phyloP scores from a whole-genome alignment of 805 yeast genomes.

The Lachancea dasiensis region DNA sequence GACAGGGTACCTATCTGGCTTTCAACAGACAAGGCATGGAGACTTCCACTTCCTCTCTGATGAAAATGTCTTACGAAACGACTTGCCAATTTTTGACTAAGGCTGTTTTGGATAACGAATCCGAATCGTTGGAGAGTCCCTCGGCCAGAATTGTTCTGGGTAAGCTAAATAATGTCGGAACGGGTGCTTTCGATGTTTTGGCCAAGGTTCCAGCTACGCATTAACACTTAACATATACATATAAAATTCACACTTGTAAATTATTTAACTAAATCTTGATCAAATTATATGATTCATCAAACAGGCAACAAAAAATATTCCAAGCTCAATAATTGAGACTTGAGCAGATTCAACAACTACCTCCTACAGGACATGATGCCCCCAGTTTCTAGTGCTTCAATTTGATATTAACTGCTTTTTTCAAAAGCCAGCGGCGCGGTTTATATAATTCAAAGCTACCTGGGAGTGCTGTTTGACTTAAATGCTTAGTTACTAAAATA shows the following conservation, averaged over 20 bases:
- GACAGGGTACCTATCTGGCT: constrained; percentile 95
- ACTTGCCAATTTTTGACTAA: constrained; percentile 95
- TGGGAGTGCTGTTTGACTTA: too few species aligned
- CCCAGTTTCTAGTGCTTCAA: too few species aligned
- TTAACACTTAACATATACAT: constrained; percentile 3
- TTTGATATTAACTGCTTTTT: too few species aligned
- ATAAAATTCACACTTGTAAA: not conserved
- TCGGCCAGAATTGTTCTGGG: constrained; percentile 93
- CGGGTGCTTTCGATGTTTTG: constrained; percentile 86
- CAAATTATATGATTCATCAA: not conserved
- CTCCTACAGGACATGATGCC: too few species aligned
- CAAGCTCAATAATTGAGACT: too few species aligned
- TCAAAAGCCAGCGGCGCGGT: too few species aligned
- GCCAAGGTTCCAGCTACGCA: constrained; percentile 34
- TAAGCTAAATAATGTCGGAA: constrained; percentile 84
- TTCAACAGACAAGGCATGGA: constrained; percentile 99
- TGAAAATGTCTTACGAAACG: constrained; percentile 99
- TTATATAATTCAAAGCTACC: too few species aligned
- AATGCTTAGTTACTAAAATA: constrained; percentile 7
- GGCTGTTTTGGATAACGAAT: constrained; percentile 88
- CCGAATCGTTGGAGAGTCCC: constrained; percentile 85
- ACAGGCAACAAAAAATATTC: too few species aligned
- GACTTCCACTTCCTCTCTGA: constrained; percentile 87
- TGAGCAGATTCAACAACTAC: too few species aligned
- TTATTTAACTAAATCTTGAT: not conserved